Evolutionary conservation across 306 rosid genomes (phyloP), one percentile per base, ranked within the genome.

Genomic region (Potentilla sterilis): DNA sequence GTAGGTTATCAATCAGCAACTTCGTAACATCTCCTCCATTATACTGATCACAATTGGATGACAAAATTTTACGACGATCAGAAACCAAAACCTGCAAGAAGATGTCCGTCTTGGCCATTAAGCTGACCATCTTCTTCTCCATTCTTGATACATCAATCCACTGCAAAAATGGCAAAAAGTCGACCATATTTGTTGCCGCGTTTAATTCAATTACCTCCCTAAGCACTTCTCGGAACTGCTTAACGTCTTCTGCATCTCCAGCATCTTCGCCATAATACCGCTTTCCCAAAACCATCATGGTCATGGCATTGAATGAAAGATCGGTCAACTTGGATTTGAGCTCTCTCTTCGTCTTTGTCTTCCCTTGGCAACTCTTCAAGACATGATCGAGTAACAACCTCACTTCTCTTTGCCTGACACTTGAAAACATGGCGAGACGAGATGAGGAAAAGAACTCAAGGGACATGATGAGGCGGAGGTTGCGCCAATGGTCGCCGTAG

Each of bases 401-500:
- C 8, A 77, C 72, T 38, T 82, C 79, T 5, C 57, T 79, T 22
- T 9, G 49, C 14, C 79, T 37, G 18, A 82, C 16, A 12, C 11
- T 8, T 2, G 59, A 15, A 37, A 54, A 70, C 37, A 18, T 11
- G n/a, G 80, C 72, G 3, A 74, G 44, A 24, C 82, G 74, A 42
- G 69, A 62, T 2, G 82, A 18, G 57, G 85, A 82, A 19, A 82
- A 42, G 41, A 78, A 28, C 61, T 82, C 77, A 12, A 82, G 48
- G 16, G 74, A 12, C 40, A 54, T 19, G 18, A 78, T 40, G 10
- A 77, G 76, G 49, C 80, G 79, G 64, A 82, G 81, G 72, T 78
- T 83, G 42, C 86, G 80, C 89, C 85, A 85, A 46, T 55, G 84
- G 44, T 69, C 74, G n/a, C 86, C 84, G 28, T 82, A 85, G 32